Conservation (phyloP, 2,329 filamentous ascomycete species). For the Talaromyces sp. region DNA sequence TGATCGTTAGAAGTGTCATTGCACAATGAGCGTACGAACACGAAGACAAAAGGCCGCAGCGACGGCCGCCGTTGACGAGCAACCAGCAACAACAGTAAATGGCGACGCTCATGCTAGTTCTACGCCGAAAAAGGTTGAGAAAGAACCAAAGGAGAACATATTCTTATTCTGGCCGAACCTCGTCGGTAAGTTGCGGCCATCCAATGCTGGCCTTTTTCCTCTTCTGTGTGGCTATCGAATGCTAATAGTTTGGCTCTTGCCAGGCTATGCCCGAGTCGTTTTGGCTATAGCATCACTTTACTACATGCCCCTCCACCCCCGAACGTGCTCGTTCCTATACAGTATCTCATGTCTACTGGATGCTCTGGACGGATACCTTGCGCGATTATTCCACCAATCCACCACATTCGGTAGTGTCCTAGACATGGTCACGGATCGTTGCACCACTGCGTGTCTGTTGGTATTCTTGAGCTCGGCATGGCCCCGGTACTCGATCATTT, state of each 20-base stretch:
- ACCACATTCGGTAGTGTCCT: conserved; percentile 94
- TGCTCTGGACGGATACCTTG: conserved; percentile 90
- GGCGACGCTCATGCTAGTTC: conserved; percentile 28
- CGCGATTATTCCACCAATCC: conserved; percentile 78
- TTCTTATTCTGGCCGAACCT: conserved; percentile 78
- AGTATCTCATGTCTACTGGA: conserved; percentile 92
- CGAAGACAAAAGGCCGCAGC: conserved; percentile 37
- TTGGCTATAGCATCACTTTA: conserved; percentile 87
- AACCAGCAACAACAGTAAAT: conserved; percentile 27
- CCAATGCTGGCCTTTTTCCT: not conserved
- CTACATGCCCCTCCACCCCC: conserved; percentile 98
- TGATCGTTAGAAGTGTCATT: not conserved
- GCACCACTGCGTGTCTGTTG: conserved; percentile 89
- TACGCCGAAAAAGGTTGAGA: conserved; percentile 26
- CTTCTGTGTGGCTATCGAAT: not conserved
- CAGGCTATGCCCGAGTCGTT: conserved; percentile 72
- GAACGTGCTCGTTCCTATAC: conserved; percentile 82
- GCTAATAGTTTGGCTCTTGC: not conserved
- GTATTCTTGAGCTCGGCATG: conserved; percentile 94
- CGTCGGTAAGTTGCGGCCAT: conserved; percentile 55
- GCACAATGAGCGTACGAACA: conserved; percentile 34
- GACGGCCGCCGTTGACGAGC: conserved; percentile 27
- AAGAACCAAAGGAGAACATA: conserved; percentile 61
- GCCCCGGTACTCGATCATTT: conserved; percentile 87
- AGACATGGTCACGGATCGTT: conserved; percentile 98